These are phyloP conservation scores for Aspergillus cejpii DNA, from an alignment of 2,329 filamentous ascomycete genomes.

Conservation along the genomic window DNA sequence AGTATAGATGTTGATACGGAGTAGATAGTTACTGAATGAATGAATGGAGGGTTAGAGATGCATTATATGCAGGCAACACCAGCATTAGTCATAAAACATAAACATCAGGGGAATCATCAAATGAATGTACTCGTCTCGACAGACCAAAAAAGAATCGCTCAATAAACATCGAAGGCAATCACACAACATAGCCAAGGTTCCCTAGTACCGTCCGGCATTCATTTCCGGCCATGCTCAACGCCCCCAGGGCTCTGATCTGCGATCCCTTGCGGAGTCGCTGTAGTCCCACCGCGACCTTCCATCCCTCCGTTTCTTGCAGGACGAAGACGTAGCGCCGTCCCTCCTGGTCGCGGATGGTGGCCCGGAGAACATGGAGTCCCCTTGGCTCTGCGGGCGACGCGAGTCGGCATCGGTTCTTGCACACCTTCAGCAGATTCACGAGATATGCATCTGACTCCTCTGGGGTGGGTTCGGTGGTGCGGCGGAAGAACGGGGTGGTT, in stretches of 20 bases:
- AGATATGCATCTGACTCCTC: slow-evolving; percentile 63
- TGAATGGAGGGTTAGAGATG: no score
- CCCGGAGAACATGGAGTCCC: slow-evolving; percentile 52
- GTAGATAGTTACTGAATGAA: no score
- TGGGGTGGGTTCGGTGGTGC: slow-evolving; percentile 49
- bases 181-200: slow-evolving; percentile 15
- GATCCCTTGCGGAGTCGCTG: slow-evolving; percentile 51
- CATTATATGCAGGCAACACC: no score
- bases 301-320: slow-evolving; percentile 52
- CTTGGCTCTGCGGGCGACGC: slow-evolving; percentile 35
- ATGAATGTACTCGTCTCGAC: no score
- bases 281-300: slow-evolving; percentile 56
- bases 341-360: slow-evolving; percentile 53
- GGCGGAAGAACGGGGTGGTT: slow-evolving; percentile 33
- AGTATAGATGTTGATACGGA: no score
- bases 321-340: slow-evolving; percentile 58
- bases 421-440: slow-evolving; percentile 55
- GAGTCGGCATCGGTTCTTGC: slow-evolving; percentile 58
- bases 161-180: neutral
- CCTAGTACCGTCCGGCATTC: slow-evolving; percentile 18
- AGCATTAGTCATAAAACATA: no score
- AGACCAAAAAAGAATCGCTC: neutral
- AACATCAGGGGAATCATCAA: no score
- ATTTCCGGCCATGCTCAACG: slow-evolving; percentile 29
- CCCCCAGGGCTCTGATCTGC: slow-evolving; percentile 50